Base-by-base conservation (phyloP, 2,329 filamentous ascomycete genomes). In the Exophiala sp. region DNA sequence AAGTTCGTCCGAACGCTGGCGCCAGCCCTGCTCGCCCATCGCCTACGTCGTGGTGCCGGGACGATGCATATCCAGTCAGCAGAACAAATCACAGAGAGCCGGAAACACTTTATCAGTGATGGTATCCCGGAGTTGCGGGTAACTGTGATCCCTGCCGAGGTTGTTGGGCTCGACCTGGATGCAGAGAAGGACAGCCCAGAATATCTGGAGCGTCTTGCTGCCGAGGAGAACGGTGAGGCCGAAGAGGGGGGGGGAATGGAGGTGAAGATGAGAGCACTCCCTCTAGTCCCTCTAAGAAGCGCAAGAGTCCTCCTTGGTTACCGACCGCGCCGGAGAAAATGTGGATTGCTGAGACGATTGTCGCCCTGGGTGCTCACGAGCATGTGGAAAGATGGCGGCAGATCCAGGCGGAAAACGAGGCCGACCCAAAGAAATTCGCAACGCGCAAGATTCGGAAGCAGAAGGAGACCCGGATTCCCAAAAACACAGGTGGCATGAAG, bases 1-100 rank as follows among this genome's bases (percentile, higher is more conserved):
- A 95, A 95, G 63, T 86, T 95, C 53, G 82, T 95, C 22, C 80
- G 84, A 11, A 84, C 86, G 22, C 71, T 97, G 9, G 85, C 88
- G 0, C 86, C 88, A 9, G 82, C 84, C 6, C 69, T 97, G 1
- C 72, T 97, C 81, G 11, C 79, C 78, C 53, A 81, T 78, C 53
- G 73, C 82, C 56, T 74, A 61, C 61, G 63, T 56, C 45, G 49
- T 4, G 48, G 40, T 2, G n/a, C 18, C 51, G 67, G 64, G 21
- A 65, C 63, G 59, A 65, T 16, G 58, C n/a, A 38, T 13, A 37
- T 54, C 18, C 18, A 49, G 60, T 57, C 58, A 5, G 48, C 18
- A 2, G 50, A 57, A 9, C 4, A 67, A 87, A 11, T 74, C 95
- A 18, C 78, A 77, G 48, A 77, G 76, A 1, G 77, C 42, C 76